These are phyloP conservation scores for Gyromitra esculenta DNA, from an alignment of 2,329 filamentous ascomycete species.

Conservation along the genomic window DNA sequence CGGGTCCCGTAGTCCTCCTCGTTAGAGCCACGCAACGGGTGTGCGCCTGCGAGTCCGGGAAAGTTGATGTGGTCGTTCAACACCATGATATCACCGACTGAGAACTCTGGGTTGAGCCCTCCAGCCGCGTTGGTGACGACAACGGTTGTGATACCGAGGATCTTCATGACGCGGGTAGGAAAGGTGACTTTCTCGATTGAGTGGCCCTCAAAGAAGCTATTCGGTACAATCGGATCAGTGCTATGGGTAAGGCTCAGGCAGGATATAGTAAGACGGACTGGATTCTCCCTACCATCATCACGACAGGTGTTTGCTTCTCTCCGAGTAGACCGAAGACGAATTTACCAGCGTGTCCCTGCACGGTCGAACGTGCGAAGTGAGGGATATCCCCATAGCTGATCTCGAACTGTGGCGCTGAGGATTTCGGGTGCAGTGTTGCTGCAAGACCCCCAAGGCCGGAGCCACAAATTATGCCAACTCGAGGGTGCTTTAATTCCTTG, in stretches of 20 bases:
- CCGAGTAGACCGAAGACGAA: slow-evolving; percentile 72
- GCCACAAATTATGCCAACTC: slow-evolving; percentile 72
- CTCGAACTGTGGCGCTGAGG: slow-evolving; percentile 65
- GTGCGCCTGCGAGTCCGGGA: slow-evolving; percentile 69
- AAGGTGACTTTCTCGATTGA: slow-evolving; percentile 71
- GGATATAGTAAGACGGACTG: slow-evolving; percentile 65
- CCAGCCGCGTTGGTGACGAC: slow-evolving; percentile 75
- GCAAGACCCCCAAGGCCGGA: slow-evolving; percentile 72
- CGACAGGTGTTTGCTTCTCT: slow-evolving; percentile 66
- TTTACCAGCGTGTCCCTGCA: slow-evolving; percentile 72
- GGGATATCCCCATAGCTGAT: slow-evolving; percentile 70
- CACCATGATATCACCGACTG: slow-evolving; percentile 72
- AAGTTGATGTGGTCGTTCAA: slow-evolving; percentile 74
- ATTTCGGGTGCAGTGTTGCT: slow-evolving; percentile 65
- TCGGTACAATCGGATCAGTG: slow-evolving; percentile 12
- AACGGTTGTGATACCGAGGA: slow-evolving; percentile 70
- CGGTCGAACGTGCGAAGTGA: slow-evolving; percentile 69
- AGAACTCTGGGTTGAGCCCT: slow-evolving; percentile 71
- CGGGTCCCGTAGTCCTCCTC: slow-evolving; percentile 70
- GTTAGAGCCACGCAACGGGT: slow-evolving; percentile 72
- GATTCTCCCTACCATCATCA: slow-evolving; percentile 72
- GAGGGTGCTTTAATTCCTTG: slow-evolving; percentile 62
- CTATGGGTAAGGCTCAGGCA: slow-evolving; percentile 19
- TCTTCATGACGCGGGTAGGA: slow-evolving; percentile 71
- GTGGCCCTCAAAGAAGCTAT: slow-evolving; percentile 74